Evolutionary conservation across 78 protist species (phyloP), one percentile per base, ranked within the genome.

Genomic region (Chrysochromulina tobinii): DNA sequence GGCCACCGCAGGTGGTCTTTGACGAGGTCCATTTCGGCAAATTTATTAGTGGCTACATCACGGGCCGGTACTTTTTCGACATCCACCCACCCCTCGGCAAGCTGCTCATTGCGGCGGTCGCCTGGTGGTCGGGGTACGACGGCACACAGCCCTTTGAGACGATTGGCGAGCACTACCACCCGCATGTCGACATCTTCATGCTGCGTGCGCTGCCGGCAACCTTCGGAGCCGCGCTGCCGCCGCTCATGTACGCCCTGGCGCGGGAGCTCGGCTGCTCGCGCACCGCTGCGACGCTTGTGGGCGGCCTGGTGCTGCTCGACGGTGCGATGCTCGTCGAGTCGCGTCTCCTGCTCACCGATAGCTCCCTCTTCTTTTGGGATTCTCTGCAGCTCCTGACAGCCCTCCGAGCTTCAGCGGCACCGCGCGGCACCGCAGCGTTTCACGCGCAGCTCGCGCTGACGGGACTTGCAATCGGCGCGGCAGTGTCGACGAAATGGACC

Each of bases 1-100:
- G 11, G 23, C 84, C 84, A n/a, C 27, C 15, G 20, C 20, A 88
- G 64, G 83, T 88, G 14, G 84, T 88, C 18, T 88, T 88, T 83
- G 95, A 93, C n/a, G 95, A 93, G 90, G 68, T 88, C 6, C 95
- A 93, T 89, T 93, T 93, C 50, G 95, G 95, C 81, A 93, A 93
- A 87, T 90, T 90, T 55, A 89, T 90, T n/a, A 69, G 27, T 18
- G 25, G 27, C 27, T 89, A 89, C 73, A 14, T 93, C 73, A 83
- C 75, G 18, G 81, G 90, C 58, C n/a, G 57, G 66, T 89, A 79
- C 25, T 93, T 54, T 66, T 93, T 93, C 50, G 95, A 93, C 86
- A 91, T 93, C 23, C 95, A 93, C 87, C 95, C 95, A 2, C 95
- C 95, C 2, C 68, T 89, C 38, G 95, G 68, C 21, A 93, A 93